These are phyloP conservation scores for Orbilia blumenaviensis DNA, from an alignment of 2,329 filamentous ascomycete species.

Conservation along the genomic window DNA sequence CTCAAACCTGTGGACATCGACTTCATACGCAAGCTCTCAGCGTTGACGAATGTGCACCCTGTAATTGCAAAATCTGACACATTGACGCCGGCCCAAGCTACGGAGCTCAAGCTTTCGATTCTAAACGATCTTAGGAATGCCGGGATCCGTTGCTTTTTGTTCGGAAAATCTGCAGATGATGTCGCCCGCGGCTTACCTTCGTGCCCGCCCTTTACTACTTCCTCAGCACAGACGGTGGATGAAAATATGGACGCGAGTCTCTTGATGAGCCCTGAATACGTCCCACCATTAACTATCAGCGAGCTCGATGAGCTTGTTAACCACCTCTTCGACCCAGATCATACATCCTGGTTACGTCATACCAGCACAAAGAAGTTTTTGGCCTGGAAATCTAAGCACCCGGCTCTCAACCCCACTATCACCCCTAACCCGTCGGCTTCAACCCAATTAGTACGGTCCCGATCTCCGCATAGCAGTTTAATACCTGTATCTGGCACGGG, in stretches of 20 bases:
- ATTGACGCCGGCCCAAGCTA: conserved; percentile 69
- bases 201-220: conserved; percentile 76
- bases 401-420: conserved; percentile 40
- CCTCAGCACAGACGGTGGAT: conserved; percentile 75
- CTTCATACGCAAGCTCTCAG: conserved; percentile 74
- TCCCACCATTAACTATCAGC: conserved; percentile 79
- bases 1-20: conserved; percentile 73
- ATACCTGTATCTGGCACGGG: conserved; percentile 34
- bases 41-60: conserved; percentile 84
- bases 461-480: conserved; percentile 57
- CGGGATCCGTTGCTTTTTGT: conserved; percentile 73
- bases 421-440: conserved; percentile 45
- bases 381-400: conserved; percentile 66
- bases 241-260: conserved; percentile 92
- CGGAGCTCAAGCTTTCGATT: conserved; percentile 70
- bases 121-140: conserved; percentile 67
- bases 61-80: conserved; percentile 80
- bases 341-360: conserved; percentile 82
- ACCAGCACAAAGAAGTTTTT: conserved; percentile 83
- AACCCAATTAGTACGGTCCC: conserved; percentile 58
- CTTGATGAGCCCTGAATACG: conserved; percentile 90
- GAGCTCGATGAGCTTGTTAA: conserved; percentile 77
- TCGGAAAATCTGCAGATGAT: conserved; percentile 63
- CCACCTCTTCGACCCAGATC: conserved; percentile 78
- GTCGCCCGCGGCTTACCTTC: conserved; percentile 56